Base-by-base conservation (phyloP, 2,329 filamentous ascomycete species). In the Elsinoe arachidis region DNA sequence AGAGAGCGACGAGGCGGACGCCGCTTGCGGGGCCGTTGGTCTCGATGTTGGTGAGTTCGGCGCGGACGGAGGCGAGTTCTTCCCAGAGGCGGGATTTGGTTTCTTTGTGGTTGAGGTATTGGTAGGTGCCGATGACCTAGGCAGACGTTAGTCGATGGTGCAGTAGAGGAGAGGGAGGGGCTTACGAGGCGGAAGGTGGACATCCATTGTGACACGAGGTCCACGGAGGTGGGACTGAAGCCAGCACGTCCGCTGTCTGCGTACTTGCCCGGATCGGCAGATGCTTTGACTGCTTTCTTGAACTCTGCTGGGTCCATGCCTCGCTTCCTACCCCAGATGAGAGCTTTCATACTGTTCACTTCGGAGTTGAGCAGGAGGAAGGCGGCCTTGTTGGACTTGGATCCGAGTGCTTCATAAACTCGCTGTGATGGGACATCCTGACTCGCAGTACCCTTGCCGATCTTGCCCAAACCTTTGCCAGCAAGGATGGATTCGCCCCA, bases 51-150 rank as follows among this genome's bases (percentile, higher is more conserved):
- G 5, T 19, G 23, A 51, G 19, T 30, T 51, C 46, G 46, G 26
- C 33, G 14, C 46, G 46, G n/a, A 51, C 46, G 30, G 46, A 51
- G 12, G 26, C 46, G 46, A 51, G 26, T 17, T 51, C 46, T 35
- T 51, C 46, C 46, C 46, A 51, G 9, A 51, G 46, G 2, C 46
- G 46, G 15, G 46, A 51, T 15, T 51, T 51, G 46, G 46, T 51
- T 15, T 51, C 46, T 35, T 51, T 51, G 26, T 51, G 46, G 46
- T 51, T 51, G 46, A 51, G 46, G 26, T 51, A 51, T 15, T 51
- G 46, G 46, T 15, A 51, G 46, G 34, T 30, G 34, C 46, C 46
- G 14, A 51, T 30, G 26, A 51, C 37, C 5, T 39, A 6, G 37
- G 17, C 14, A n/a, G 1, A 11, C 5, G 1, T n/a, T 39, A 39